Evolutionary conservation across 257 asterid genomes (phyloP).

Genomic region (Fraxinus quadrangulata): DNA sequence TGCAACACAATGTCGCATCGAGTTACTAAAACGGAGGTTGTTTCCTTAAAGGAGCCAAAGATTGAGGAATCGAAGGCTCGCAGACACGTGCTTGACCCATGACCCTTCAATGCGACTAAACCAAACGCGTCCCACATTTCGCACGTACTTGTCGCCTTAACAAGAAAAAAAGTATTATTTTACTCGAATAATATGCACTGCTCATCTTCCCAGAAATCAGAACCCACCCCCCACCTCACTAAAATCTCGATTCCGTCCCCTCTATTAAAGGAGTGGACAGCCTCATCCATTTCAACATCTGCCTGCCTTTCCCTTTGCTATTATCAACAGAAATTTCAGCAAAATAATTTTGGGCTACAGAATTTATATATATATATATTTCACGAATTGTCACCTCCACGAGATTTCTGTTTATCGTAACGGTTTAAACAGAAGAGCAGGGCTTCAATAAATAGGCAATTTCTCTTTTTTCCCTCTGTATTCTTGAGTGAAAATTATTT

Average conservation of each 20-base stretch:
- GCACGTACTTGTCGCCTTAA: neutral
- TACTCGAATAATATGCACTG: neutral
- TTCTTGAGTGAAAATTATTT: neutral
- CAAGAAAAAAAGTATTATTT: neutral
- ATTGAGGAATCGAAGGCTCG: no score
- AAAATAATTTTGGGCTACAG: no score
- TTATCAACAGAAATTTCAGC: neutral
- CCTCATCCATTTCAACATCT: neutral
- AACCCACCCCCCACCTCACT: no score
- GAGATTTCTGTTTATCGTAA: neutral
- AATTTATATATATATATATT: neutral
- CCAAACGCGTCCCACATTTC: neutral
- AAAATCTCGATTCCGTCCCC: neutral
- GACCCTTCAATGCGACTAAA: neutral
- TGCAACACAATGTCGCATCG: no score
- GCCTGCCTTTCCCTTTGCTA: no score
- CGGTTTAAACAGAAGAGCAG: neutral
- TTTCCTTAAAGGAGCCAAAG: no score
- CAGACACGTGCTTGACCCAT: conserved; percentile 3
- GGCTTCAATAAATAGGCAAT: neutral
- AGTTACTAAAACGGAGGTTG: no score
- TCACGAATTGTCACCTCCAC: neutral
- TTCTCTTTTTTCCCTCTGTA: neutral
- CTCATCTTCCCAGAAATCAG: neutral
- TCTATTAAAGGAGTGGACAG: neutral